Conservation (phyloP, 1,139 yeast genomes). For the Pichia sp. region DNA sequence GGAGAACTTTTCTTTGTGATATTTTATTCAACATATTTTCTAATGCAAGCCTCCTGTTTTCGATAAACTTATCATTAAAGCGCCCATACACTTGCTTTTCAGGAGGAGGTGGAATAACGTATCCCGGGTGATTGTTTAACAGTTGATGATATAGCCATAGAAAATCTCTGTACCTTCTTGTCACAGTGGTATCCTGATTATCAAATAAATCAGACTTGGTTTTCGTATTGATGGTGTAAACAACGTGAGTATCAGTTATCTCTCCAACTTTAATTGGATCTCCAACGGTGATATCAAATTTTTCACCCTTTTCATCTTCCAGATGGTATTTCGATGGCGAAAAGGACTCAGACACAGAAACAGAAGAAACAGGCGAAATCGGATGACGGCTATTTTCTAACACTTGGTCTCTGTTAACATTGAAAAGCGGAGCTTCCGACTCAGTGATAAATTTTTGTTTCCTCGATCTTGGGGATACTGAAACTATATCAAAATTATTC, state of each 20-base stretch:
- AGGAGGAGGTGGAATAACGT: slow-evolving; percentile 94
- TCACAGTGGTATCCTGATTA: slow-evolving; percentile 26
- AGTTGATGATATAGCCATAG: slow-evolving; percentile 81
- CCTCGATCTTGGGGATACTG: slow-evolving; percentile 12
- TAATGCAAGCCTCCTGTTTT: slow-evolving; percentile 77
- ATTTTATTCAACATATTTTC: slow-evolving; percentile 82
- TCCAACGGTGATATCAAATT: slow-evolving; percentile 68
- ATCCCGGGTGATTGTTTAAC: slow-evolving; percentile 82
- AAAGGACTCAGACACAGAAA: slow-evolving; percentile 10
- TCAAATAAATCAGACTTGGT: slow-evolving; percentile 38
- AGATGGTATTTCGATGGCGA: slow-evolving; percentile 7
- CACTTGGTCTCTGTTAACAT: slow-evolving; percentile 15
- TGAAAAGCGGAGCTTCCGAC: slow-evolving; percentile 43
- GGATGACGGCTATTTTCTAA: not conserved
- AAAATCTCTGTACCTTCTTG: slow-evolving; percentile 33
- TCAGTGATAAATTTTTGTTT: slow-evolving; percentile 35
- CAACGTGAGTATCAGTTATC: slow-evolving; percentile 81
- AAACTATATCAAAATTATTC: not conserved
- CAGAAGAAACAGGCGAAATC: slow-evolving; percentile 1
- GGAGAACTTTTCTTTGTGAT: slow-evolving; percentile 50
- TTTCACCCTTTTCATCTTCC: slow-evolving; percentile 24
- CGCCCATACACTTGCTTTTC: slow-evolving; percentile 90
- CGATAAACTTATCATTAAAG: slow-evolving; percentile 77
- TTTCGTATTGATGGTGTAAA: slow-evolving; percentile 69
- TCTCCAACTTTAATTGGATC: slow-evolving; percentile 95